Conservation (phyloP, 441 rosid genomes). For the Bocquillonia castaneifolia region DNA sequence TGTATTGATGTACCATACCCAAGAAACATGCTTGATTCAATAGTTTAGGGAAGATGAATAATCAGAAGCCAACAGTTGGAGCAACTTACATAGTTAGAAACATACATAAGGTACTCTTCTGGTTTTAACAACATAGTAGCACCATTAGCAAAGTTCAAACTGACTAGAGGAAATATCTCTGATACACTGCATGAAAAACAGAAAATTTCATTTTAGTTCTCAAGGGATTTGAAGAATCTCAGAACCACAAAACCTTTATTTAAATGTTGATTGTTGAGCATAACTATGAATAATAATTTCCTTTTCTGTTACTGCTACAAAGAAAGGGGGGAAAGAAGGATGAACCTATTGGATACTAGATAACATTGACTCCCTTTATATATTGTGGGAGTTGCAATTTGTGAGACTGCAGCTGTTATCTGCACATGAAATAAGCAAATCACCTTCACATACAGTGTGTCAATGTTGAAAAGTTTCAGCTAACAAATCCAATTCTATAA, state of each 20-base stretch:
- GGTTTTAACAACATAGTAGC: constrained; percentile 73
- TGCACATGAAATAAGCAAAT: constrained; percentile 28
- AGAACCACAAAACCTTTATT: background rate
- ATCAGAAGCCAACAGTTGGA: constrained; percentile 14
- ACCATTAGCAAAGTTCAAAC: constrained; percentile 80
- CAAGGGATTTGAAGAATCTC: background rate
- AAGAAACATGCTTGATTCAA: constrained; percentile 12
- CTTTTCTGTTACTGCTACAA: background rate
- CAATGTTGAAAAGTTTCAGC: background rate
- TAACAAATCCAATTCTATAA: background rate
- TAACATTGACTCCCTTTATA: constrained; percentile 68
- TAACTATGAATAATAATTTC: constrained; percentile 1
- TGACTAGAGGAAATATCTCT: constrained; percentile 68
- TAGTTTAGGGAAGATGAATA: background rate
- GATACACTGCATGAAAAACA: constrained; percentile 43
- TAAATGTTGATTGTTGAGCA: background rate
- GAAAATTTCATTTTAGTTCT: constrained; percentile 15
- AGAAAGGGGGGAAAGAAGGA: constrained; percentile 13
- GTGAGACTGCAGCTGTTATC: constrained; percentile 60
- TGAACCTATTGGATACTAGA: constrained; percentile 70
- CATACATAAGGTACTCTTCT: constrained; percentile 65
- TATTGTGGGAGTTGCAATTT: constrained; percentile 52
- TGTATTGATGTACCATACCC: background rate
- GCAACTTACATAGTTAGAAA: constrained; percentile 62
- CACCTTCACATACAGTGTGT: constrained; percentile 14